A percentile compares a stretch with the other conserved stretches of the same genome.
phyloP scores from a whole-genome alignment of 2,329 filamentous ascomycete species.

The Phoma herbarum region DNA sequence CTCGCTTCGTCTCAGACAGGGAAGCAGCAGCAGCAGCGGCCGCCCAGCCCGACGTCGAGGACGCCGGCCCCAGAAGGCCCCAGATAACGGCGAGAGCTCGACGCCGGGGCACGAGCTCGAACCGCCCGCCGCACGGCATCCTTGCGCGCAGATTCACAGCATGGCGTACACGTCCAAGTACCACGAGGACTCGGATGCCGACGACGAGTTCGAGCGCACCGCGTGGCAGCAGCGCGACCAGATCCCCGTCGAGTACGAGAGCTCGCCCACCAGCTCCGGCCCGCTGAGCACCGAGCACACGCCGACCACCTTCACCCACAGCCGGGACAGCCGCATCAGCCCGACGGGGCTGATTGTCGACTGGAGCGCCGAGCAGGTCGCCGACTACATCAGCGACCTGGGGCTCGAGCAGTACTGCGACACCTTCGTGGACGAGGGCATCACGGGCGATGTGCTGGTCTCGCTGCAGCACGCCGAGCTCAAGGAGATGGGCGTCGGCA shows the following conservation, averaged over 20 bases:
- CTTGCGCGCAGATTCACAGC: slow-evolving; percentile 1
- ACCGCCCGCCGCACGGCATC: background rate
- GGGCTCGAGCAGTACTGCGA: slow-evolving; percentile 85
- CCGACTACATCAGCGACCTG: slow-evolving; percentile 83
- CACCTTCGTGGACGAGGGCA: slow-evolving; percentile 88
- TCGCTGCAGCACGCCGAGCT: slow-evolving; percentile 91
- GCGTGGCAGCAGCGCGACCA: slow-evolving; percentile 68
- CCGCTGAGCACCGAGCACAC: slow-evolving; percentile 77
- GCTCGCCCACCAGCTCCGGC: slow-evolving; percentile 76
- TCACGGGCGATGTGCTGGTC: slow-evolving; percentile 89
- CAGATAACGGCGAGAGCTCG: background rate
- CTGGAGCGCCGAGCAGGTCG: slow-evolving; percentile 87
- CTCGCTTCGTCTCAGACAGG: background rate
- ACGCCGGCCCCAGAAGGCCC: background rate
- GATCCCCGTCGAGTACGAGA: slow-evolving; percentile 71
- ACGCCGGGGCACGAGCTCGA: background rate
- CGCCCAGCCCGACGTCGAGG: background rate
- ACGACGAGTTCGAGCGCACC: slow-evolving; percentile 83
- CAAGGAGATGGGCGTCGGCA: slow-evolving; percentile 92
- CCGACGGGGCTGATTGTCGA: slow-evolving; percentile 80
- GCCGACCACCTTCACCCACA: slow-evolving; percentile 78
- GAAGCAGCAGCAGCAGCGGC: background rate
- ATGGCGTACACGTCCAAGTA: slow-evolving; percentile 62
- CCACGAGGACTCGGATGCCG: slow-evolving; percentile 75
- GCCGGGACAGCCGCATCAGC: slow-evolving; percentile 68